Evolutionary conservation across 1,284 basidiomycete species (phyloP).

Genomic region (Gymnopus androsaceus): DNA sequence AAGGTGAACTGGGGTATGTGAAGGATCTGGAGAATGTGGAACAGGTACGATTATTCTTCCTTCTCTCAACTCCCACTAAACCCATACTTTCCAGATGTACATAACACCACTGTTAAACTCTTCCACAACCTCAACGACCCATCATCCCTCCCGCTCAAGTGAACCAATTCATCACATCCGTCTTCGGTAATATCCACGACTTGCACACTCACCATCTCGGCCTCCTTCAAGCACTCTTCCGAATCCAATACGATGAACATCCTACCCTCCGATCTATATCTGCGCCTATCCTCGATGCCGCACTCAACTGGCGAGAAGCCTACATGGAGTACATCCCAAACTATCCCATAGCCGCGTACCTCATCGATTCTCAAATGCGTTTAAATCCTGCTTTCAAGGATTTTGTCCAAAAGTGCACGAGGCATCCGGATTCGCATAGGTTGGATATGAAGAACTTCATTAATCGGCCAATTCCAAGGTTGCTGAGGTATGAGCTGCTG

Average conservation of each 20-base stretch:
- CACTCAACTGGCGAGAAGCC: conserved; percentile 89
- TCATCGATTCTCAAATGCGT: conserved; percentile 85
- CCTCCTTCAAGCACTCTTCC: conserved; percentile 80
- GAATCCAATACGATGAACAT: conserved; percentile 89
- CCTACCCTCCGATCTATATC: conserved; percentile 84
- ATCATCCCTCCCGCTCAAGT: conserved; percentile 76
- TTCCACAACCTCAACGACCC: conserved; percentile 54
- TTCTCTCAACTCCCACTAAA: neutral
- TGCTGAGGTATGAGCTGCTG: conserved; percentile 87
- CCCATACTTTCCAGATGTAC: conserved; percentile 60
- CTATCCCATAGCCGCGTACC: conserved; percentile 91
- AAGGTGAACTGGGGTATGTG: conserved; percentile 94
- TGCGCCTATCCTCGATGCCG: conserved; percentile 85
- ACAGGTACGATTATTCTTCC: conserved; percentile 47
- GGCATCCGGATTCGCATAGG: conserved; percentile 73
- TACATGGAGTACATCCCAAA: conserved; percentile 94
- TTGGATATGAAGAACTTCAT: conserved; percentile 89
- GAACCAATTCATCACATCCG: conserved; percentile 80
- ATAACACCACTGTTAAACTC: conserved; percentile 73
- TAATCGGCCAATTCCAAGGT: conserved; percentile 84
- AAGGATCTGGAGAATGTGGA: conserved; percentile 91
- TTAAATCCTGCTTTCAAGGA: conserved; percentile 78
- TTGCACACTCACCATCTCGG: conserved; percentile 74
- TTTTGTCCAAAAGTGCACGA: conserved; percentile 73
- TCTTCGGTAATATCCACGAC: conserved; percentile 89